phyloP scores from a whole-genome alignment of 2,329 filamentous ascomycete genomes.

The Fusarium irregulare region DNA sequence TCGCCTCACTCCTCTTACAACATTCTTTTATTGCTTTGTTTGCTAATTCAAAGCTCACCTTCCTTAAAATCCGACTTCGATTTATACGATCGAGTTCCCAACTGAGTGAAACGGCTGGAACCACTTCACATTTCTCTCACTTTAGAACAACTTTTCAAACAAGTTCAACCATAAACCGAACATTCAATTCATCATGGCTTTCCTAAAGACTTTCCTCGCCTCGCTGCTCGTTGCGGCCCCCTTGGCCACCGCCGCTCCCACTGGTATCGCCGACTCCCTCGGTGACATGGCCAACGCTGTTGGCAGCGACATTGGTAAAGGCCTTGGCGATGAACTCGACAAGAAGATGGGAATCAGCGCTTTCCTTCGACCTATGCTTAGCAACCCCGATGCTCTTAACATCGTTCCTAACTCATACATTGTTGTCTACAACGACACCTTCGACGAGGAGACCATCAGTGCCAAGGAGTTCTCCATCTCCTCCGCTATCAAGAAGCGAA shows the following conservation, averaged over 20 bases:
- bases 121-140: conserved; percentile 43
- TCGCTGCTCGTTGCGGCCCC: conserved; percentile 43
- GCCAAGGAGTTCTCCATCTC: conserved; percentile 62
- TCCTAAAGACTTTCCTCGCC: conserved; percentile 43
- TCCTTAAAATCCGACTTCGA: conserved; percentile 27
- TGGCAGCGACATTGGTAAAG: conserved; percentile 17
- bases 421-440: conserved; percentile 71
- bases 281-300: conserved; percentile 34
- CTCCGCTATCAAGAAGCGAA: conserved; percentile 65
- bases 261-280: conserved; percentile 27
- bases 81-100: conserved; percentile 38
- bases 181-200: conserved; percentile 43
- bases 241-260: conserved; percentile 46
- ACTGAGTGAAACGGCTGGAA: conserved; percentile 47
- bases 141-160: conserved; percentile 28
- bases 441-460: conserved; percentile 60
- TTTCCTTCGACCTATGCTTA: conserved; percentile 55
- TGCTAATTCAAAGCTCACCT: conserved; percentile 18
- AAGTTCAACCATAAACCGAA: conserved; percentile 25
- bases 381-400: conserved; percentile 61
- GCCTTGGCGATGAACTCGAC: conserved; percentile 24
- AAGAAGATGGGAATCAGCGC: conserved; percentile 41
- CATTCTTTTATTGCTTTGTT: conserved; percentile 39
- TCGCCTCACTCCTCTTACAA: conserved; percentile 44
- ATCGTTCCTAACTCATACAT: conserved; percentile 70